phyloP scores from a whole-genome alignment of 768 basidiomycete species.

The Suillus americanus region DNA sequence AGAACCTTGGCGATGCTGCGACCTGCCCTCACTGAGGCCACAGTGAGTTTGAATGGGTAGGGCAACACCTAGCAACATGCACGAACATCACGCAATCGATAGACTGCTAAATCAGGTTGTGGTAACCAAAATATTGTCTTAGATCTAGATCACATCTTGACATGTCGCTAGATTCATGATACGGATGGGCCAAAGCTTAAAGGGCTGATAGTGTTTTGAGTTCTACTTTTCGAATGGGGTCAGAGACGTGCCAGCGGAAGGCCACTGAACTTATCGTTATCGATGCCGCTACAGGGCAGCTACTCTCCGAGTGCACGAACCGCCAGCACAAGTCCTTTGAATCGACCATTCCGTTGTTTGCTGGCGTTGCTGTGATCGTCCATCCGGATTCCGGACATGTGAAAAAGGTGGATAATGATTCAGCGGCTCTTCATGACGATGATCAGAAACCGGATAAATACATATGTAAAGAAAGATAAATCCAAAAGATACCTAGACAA shows the following conservation, averaged over 20 bases:
- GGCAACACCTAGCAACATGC: neutral
- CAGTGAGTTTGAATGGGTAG: neutral
- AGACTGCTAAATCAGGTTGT: neutral
- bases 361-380: neutral
- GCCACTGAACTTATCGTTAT: neutral
- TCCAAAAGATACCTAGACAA: neutral
- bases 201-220: neutral
- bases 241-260: neutral
- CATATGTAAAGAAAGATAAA: neutral
- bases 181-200: neutral
- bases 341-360: neutral
- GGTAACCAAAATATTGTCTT: neutral
- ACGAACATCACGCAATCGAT: neutral
- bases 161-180: neutral
- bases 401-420: neutral
- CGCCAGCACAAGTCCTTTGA: neutral
- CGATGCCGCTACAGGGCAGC: neutral
- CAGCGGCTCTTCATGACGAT: neutral
- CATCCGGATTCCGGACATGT: neutral
- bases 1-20: neutral
- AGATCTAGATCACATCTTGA: neutral
- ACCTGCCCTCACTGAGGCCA: neutral
- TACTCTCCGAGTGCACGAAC: neutral
- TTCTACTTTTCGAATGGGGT: neutral
- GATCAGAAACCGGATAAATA: neutral